Percentiles rank a stretch among this genome's conserved stretches.
phyloP scores from a whole-genome alignment of 495 filamentous ascomycete species.

The Usnea hakonensis region DNA sequence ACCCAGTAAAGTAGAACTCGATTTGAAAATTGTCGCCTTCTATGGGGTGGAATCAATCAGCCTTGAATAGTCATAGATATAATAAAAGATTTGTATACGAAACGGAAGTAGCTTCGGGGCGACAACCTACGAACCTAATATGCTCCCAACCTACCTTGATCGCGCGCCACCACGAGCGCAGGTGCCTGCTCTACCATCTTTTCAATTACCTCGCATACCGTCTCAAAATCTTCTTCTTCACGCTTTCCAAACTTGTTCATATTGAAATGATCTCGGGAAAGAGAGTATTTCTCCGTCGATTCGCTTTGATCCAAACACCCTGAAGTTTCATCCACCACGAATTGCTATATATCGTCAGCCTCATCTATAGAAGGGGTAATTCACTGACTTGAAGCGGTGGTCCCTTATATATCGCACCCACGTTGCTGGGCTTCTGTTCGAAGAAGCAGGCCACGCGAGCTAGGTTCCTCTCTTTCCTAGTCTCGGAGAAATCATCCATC shows the following conservation, averaged over 20 bases:
- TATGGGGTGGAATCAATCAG: conserved; percentile 1
- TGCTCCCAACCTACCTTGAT: not conserved
- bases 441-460: conserved; percentile 1
- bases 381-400: not conserved
- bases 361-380: not conserved
- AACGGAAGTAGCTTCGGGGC: not conserved
- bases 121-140: not conserved
- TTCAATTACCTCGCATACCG: conserved; percentile 1
- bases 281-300: conserved; percentile 6
- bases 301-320: conserved; percentile 1
- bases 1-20: not conserved
- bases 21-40: not conserved
- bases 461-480: not conserved
- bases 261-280: conserved; percentile 1
- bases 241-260: conserved; percentile 1
- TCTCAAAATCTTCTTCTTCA: conserved; percentile 2
- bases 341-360: not conserved
- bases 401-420: not conserved
- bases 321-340: not conserved
- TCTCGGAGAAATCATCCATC: conserved; percentile 3
- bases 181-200: not conserved
- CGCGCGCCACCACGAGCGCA: conserved; percentile 1
- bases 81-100: not conserved
- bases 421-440: conserved; percentile 1
- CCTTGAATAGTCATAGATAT: not conserved